Conservation (phyloP, 164 flowering plant species). For the Vitis amurensis region DNA sequence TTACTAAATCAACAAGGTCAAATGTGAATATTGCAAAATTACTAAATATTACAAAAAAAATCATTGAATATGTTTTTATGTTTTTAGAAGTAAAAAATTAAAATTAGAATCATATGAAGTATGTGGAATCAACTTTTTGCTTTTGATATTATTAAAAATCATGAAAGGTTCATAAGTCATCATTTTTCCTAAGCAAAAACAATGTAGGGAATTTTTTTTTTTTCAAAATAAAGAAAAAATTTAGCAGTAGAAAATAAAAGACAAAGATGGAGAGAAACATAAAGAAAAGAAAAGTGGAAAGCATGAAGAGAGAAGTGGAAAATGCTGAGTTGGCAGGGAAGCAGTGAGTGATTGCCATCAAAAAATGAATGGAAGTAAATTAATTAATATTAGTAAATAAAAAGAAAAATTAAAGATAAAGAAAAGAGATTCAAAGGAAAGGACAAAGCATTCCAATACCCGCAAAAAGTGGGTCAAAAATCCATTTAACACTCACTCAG, state of each 20-base stretch:
- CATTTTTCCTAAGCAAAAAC: too few species aligned
- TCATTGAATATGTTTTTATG: too few species aligned
- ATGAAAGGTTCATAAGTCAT: too few species aligned
- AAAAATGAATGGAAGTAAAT: neutral
- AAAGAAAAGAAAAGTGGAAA: neutral
- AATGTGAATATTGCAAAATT: too few species aligned
- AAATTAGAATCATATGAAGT: too few species aligned
- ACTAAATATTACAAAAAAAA: too few species aligned
- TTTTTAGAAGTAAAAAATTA: too few species aligned
- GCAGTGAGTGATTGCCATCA: neutral
- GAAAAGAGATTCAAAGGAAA: neutral
- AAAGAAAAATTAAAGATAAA: neutral
- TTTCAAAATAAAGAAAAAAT: neutral
- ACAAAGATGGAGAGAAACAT: neutral
- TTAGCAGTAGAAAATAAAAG: neutral
- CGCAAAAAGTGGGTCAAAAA: conserved; percentile 19
- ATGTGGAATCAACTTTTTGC: too few species aligned
- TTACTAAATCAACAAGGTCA: too few species aligned
- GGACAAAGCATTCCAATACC: neutral
- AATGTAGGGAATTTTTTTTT: conserved; percentile 2
- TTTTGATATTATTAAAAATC: too few species aligned
- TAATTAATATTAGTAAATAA: neutral
- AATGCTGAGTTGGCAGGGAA: too few species aligned
- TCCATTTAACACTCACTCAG: neutral
- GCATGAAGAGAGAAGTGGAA: neutral